Evolutionary conservation across 108 stramenopile species (phyloP), one percentile per base, ranked within the genome.

Genomic region (Aureococcus anophagefferens): DNA sequence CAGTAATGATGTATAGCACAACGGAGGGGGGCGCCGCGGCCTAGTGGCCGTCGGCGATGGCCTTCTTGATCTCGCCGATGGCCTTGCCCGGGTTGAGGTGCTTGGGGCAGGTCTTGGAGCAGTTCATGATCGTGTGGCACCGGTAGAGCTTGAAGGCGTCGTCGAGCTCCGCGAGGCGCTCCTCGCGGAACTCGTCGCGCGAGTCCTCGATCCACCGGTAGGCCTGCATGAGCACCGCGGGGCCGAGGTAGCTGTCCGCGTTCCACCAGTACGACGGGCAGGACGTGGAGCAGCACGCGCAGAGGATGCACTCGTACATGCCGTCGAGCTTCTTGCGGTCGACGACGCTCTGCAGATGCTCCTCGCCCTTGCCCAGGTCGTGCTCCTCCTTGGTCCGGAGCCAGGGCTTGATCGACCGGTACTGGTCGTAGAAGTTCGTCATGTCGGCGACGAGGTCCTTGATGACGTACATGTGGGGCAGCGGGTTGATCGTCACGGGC

Each of bases 91-190:
- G 98, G 82, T 98, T 98, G 80, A 98, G 91, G 84, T 96, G 92
- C 86, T 98, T 98, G 28, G 98, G 98, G 82, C 98, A 98, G 17
- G 95, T 93, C 76, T 96, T 94, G 74, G 90, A 86, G 85, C 98
- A 98, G 87, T 98, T 98, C 98, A 98, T 98, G 80, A 98, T 98
- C 33, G 96, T 96, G 80, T 98, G 95, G 88, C 92, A 93, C 64
- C 94, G 82, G 80, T 93, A 97, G 36, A 95, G 82, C 81, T 95
- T 95, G 83, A 96, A 96, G 40, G 95, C 88, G 83, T 98, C 98
- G 76, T 98, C 96, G 68, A 98, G 74, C 51, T 88, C 85, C 35
- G 82, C 91, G 74, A 99, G 84, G 70, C 98, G 88, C 81, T 92
- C 90, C 72, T 82, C 78, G 44, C 91, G 91, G 63, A 66, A 76